These are phyloP conservation scores for Lactarius vividus DNA, from an alignment of 768 basidiomycete species.

Conservation along the genomic window DNA sequence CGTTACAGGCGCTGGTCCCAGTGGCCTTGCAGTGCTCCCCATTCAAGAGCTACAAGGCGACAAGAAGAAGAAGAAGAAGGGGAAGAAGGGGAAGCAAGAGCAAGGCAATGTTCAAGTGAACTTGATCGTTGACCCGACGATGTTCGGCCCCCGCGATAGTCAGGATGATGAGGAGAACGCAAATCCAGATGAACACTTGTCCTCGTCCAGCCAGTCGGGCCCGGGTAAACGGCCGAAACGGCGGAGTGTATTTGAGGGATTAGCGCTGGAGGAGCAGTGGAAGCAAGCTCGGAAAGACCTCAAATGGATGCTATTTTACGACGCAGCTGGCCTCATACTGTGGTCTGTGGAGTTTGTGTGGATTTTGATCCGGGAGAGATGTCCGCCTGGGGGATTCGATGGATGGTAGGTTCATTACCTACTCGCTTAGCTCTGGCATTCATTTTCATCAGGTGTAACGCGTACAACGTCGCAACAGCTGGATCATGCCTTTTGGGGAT, in stretches of 20 bases:
- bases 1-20: slow-evolving; percentile 28
- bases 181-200: slow-evolving; percentile 37
- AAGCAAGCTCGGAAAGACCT: slow-evolving; percentile 50
- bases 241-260: slow-evolving; percentile 52
- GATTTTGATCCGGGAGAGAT: slow-evolving; percentile 58
- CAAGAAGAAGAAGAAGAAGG: slow-evolving; percentile 44
- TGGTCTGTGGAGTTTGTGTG: slow-evolving; percentile 63
- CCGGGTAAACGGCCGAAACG: slow-evolving; percentile 42
- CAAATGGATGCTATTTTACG: slow-evolving; percentile 52
- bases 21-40: slow-evolving; percentile 62
- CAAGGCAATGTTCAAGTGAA: slow-evolving; percentile 64
- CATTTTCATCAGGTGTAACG: slow-evolving; percentile 53
- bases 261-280: slow-evolving; percentile 67
- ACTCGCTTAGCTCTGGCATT: slow-evolving; percentile 1
- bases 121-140: slow-evolving; percentile 65
- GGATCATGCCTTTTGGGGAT: slow-evolving; percentile 57
- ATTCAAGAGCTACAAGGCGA: slow-evolving; percentile 50
- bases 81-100: slow-evolving; percentile 34
- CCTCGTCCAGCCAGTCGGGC: slow-evolving; percentile 33
- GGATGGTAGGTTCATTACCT: slow-evolving; percentile 51
- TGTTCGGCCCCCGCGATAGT: slow-evolving; percentile 42
- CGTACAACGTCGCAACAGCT: slow-evolving; percentile 66
- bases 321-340: slow-evolving; percentile 45
- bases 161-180: slow-evolving; percentile 37
- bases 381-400: slow-evolving; percentile 57